Evolutionary conservation across 306 rosid species (phyloP), one percentile per base, ranked within the genome.

Genomic region (Cicer arietinum): DNA sequence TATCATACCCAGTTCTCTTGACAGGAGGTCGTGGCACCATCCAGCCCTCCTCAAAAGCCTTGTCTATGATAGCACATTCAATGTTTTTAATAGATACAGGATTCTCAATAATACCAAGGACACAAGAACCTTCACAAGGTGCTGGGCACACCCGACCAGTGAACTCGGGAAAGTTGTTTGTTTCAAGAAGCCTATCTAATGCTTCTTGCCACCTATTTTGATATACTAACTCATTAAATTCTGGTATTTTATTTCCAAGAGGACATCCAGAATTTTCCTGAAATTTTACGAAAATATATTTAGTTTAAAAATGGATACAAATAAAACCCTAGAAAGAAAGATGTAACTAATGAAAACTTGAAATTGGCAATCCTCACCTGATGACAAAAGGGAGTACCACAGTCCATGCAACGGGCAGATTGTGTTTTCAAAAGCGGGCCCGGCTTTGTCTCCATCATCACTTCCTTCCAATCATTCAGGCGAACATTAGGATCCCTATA

Each of bases 131-230:
- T 88, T 95, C 99, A 69, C 99, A 95, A 53, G 99, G 99, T 18
- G 99, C 99, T n/a, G 99, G 99, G 67, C 99, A 95, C 40, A 95
- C 99, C 20, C 99, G 92, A 39, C 99, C 99, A 56, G 99, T 95
- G 52, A 95, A 95, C 85, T 95, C 99, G 0, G 99, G 99, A 77
- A 95, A 95, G 88, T 95, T 95, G 64, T 95, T 95, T 60, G 99
- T 95, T 87, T 95, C 99, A 17, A 92, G 99, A 78, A 95, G 96
- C 81, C 99, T 84, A 3, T 86, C 98, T 22, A 95, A 84, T 12
- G 99, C 99, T 73, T 95, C 99, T 9, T 50, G 93, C 99, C 99
- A 95, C 85, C 99, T 86, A 83, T 95, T 92, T 79, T 95, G 97
- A 86, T 92, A 92, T 41, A 92, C 98, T 56, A 95, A 83, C 83